Conservation (phyloP, 2,329 filamentous ascomycete genomes). For the Pseudogymnoascus sp. region DNA sequence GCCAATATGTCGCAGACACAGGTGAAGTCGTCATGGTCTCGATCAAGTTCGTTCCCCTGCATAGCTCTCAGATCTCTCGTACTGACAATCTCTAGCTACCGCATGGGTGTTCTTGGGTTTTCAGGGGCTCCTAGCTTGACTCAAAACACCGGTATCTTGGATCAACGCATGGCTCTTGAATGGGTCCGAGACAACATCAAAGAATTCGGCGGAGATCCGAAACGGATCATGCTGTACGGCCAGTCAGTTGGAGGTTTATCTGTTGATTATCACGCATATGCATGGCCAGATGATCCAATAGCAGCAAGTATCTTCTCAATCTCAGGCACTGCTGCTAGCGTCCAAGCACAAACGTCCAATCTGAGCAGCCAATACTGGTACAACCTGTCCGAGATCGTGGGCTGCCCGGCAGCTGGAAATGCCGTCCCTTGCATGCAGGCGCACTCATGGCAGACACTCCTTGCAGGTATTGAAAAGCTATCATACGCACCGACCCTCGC, state of each 20-base stretch:
- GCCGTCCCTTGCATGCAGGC: conserved; percentile 15
- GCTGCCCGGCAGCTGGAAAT: conserved; percentile 22
- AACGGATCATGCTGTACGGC: conserved; percentile 23
- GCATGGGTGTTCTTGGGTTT: conserved; percentile 25
- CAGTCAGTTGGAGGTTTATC: conserved; percentile 22
- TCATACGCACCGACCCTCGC: conserved; percentile 19
- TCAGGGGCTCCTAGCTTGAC: conserved; percentile 12
- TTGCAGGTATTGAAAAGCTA: conserved; percentile 14
- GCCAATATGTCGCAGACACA: conserved; percentile 35
- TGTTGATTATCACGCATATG: conserved; percentile 19
- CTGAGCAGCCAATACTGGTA: conserved; percentile 21
- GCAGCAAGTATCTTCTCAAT: conserved; percentile 24
- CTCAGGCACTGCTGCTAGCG: conserved; percentile 26
- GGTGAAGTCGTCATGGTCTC: conserved; percentile 40
- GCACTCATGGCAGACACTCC: conserved; percentile 25
- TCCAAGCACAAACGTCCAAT: conserved; percentile 18
- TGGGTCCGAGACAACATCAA: conserved; percentile 53
- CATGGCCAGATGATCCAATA: conserved; percentile 18
- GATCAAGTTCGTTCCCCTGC: conserved; percentile 35
- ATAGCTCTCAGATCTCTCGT: not conserved
- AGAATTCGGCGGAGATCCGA: conserved; percentile 48
- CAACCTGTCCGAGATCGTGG: conserved; percentile 19
- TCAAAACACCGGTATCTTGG: conserved; percentile 41
- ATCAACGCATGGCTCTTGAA: conserved; percentile 48
- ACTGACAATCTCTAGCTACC: conserved; percentile 32